Evolutionary conservation across 177 flowering plant species (phyloP).

Genomic region (Vitis hybrid): DNA sequence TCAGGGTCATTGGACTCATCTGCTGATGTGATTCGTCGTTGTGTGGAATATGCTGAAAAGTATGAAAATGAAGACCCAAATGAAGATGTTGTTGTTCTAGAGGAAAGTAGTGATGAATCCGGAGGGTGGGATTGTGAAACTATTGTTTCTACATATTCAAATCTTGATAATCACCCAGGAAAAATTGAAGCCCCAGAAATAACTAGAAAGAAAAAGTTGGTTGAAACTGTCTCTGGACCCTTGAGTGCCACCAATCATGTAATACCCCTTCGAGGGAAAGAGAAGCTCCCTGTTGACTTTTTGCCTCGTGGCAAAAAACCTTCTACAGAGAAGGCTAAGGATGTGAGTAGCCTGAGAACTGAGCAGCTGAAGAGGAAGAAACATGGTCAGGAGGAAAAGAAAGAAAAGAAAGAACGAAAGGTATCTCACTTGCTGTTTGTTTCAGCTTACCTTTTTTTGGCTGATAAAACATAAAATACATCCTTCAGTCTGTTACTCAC

Average conservation of each 20-base stretch:
- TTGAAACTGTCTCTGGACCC: constrained; percentile 41
- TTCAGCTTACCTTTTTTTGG: background rate
- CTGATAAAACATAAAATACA: too few relatives aligned
- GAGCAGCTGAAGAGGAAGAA: constrained; percentile 47
- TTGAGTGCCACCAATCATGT: constrained; percentile 28
- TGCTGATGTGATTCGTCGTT: constrained; percentile 55
- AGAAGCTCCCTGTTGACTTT: constrained; percentile 72
- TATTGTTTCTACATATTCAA: constrained; percentile 81
- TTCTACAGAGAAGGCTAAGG: constrained; percentile 42
- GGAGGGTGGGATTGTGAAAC: constrained; percentile 94
- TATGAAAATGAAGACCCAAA: constrained; percentile 52
- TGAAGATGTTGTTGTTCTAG: constrained; percentile 37
- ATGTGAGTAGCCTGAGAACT: constrained; percentile 10
- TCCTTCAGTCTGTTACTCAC: too few relatives aligned
- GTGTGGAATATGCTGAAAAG: constrained; percentile 77
- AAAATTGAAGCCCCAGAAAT: constrained; percentile 67
- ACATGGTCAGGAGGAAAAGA: constrained; percentile 73
- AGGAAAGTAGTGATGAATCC: constrained; percentile 90
- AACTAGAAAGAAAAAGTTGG: constrained; percentile 55
- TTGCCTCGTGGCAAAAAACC: constrained; percentile 48
- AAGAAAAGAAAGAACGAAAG: constrained; percentile 95
- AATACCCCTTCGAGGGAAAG: constrained; percentile 77
- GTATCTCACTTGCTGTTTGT: constrained; percentile 30
- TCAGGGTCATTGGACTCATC: constrained; percentile 41
- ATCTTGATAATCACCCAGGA: constrained; percentile 94